Conservation (phyloP, 2,329 filamentous ascomycete genomes). For the Penicillium sclerotigenum region DNA sequence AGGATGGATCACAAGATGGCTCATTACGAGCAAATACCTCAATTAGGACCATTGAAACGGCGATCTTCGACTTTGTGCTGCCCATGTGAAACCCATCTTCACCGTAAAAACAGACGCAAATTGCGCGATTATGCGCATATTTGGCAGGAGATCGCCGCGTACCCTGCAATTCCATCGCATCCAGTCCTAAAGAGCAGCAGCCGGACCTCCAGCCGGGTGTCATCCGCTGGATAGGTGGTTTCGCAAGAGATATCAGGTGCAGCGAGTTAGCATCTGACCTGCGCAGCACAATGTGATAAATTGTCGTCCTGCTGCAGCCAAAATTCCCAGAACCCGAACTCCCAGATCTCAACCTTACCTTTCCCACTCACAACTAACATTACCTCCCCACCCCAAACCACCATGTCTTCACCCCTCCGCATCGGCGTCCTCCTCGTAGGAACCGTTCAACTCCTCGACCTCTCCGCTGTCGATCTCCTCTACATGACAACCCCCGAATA, state of each 20-base stretch:
- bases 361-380: too few relatives aligned
- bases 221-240: not conserved
- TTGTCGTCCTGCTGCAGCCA: too few relatives aligned
- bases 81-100: not conserved
- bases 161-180: not conserved
- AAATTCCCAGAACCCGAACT: not conserved
- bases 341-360: not conserved
- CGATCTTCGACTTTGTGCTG: not conserved
- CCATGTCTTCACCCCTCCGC: constrained; percentile 13
- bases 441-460: constrained; percentile 40
- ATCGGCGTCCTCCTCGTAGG: constrained; percentile 39
- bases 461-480: constrained; percentile 39
- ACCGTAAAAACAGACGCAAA: too few relatives aligned
- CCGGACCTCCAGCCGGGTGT: not conserved
- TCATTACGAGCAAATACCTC: not conserved
- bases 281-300: not conserved
- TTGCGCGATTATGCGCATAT: not conserved
- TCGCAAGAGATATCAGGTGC: not conserved
- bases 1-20: not conserved
- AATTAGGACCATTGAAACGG: not conserved
- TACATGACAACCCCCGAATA: constrained; percentile 34
- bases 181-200: not conserved
- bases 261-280: not conserved
- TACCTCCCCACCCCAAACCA: too few relatives aligned
- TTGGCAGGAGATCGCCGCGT: not conserved